Base-by-base conservation (phyloP, 306 rosid genomes). In the Elaeagnus macrophylla region DNA sequence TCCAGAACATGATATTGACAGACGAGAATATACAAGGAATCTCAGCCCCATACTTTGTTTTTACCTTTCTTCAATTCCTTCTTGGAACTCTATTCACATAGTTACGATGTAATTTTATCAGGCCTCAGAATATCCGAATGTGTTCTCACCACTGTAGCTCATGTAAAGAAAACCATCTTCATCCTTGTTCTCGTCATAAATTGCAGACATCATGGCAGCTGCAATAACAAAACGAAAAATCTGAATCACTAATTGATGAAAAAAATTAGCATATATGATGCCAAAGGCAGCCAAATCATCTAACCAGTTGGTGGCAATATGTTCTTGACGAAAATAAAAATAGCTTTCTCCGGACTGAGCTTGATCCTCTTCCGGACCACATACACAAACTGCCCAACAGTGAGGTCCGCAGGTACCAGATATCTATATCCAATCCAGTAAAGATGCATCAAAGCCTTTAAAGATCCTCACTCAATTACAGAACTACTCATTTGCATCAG, bases 141-240 rank as follows among this genome's bases (percentile, higher is more conserved):
- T 70, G 67, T 76, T 78, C 72, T 82, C 85, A 12, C 84, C 80
- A 7, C 78, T 78, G 74, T 82, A 82, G 39, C 67, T 67, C 82
- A 82, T 72, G 35, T 82, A 82, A 20, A 81, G 79, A 56, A 82
- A 82, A 39, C 84, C 88, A 64, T 82, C 88, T 61, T 75, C 88
- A 20, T 70, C 84, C 69, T 81, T 78, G 9, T 78, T 51, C 51
- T 78, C 82, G 18, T 82, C 84, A 10, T 78, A 75, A 16, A 75
- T 60, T 53, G 76, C 57, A 37, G 84, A 78, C 77, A 82, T 70
- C 56, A 78, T 57, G 50, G 82, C 78, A 52, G 84, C 82, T 78
- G 73, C 68, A 64, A 41, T 12, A 69, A 66, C 32, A 62, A 12
- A 39, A 61, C 55, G 59, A 42, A 39, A 9, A 37, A 25, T 54